Conservation (phyloP, 2,329 filamentous ascomycete species). For the Teratosphaeria gauchensis region DNA sequence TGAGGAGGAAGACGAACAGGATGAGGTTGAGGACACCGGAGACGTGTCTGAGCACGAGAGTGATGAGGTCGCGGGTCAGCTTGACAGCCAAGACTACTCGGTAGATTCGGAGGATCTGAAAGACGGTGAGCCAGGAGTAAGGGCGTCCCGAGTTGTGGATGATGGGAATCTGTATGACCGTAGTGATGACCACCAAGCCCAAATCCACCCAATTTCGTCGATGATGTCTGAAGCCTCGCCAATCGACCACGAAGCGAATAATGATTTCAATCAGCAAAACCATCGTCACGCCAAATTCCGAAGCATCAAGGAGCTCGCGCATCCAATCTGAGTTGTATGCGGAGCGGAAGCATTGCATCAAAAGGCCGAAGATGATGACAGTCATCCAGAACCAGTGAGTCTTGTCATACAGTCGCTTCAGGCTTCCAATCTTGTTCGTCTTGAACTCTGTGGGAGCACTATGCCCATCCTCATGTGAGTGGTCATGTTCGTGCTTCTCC, state of each 20-base stretch:
- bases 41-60: constrained; percentile 79
- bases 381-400: constrained; percentile 69
- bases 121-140: constrained; percentile 84
- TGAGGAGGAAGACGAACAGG: constrained; percentile 91
- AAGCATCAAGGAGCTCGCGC: constrained; percentile 55
- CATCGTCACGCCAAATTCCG: constrained; percentile 67
- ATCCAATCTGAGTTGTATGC: constrained; percentile 59
- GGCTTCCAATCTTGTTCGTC: constrained; percentile 27
- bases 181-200: constrained; percentile 67
- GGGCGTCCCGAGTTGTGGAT: constrained; percentile 61
- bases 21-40: constrained; percentile 89
- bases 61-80: constrained; percentile 76
- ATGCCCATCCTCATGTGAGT: neutral
- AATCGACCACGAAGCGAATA: constrained; percentile 67
- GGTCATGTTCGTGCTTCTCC: constrained; percentile 15
- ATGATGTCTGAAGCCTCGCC: constrained; percentile 67
- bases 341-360: constrained; percentile 69
- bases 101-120: constrained; percentile 88
- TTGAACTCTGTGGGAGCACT: constrained; percentile 17
- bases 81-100: constrained; percentile 83
- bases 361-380: constrained; percentile 69
- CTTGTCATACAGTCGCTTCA: constrained; percentile 67
- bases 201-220: constrained; percentile 74
- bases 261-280: constrained; percentile 73
- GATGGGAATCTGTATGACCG: constrained; percentile 72